Conservation (phyloP, 2,329 filamentous ascomycete genomes). For the Aspergillus unguis region DNA sequence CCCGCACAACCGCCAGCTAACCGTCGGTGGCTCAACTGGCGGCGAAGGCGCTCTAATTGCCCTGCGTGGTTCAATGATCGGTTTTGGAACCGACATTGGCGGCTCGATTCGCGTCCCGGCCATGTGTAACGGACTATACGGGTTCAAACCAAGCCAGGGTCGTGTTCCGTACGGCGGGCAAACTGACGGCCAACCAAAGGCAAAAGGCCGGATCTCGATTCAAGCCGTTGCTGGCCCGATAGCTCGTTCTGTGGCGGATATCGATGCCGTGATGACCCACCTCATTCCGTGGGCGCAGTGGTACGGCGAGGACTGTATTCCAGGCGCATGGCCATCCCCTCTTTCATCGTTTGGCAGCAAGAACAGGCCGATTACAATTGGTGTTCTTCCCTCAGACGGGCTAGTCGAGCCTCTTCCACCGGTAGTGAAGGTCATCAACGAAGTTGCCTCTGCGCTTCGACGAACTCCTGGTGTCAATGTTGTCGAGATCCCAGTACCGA, state of each 20-base stretch:
- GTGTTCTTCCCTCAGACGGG: slow-evolving; percentile 41
- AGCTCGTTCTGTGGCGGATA: slow-evolving; percentile 38
- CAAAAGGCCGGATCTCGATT: slow-evolving; percentile 51
- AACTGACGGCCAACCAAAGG: slow-evolving; percentile 43
- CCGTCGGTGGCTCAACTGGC: slow-evolving; percentile 63
- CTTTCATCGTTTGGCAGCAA: slow-evolving; percentile 19
- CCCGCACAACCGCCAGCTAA: slow-evolving; percentile 59
- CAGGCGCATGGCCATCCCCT: slow-evolving; percentile 38
- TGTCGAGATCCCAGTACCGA: slow-evolving; percentile 55
- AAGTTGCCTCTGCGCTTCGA: slow-evolving; percentile 36
- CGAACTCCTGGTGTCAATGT: slow-evolving; percentile 50
- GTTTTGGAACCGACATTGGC: slow-evolving; percentile 61
- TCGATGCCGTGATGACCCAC: slow-evolving; percentile 49
- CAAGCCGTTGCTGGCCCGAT: slow-evolving; percentile 46
- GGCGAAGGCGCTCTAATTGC: slow-evolving; percentile 62
- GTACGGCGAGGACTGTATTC: slow-evolving; percentile 50
- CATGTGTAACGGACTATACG: slow-evolving; percentile 52
- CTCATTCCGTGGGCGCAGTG: slow-evolving; percentile 52
- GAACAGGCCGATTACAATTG: slow-evolving; percentile 36
- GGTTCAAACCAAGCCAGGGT: slow-evolving; percentile 48
- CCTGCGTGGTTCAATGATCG: slow-evolving; percentile 57
- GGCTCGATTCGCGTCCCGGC: slow-evolving; percentile 48
- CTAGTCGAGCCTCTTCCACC: slow-evolving; percentile 40
- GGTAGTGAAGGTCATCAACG: slow-evolving; percentile 38
- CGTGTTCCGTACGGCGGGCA: slow-evolving; percentile 54